A percentile compares a stretch with the other conserved stretches of the same genome.
These are phyloP conservation scores for Vitis hybrid DNA, from an alignment of 177 flowering plant species.

Conservation along the genomic window DNA sequence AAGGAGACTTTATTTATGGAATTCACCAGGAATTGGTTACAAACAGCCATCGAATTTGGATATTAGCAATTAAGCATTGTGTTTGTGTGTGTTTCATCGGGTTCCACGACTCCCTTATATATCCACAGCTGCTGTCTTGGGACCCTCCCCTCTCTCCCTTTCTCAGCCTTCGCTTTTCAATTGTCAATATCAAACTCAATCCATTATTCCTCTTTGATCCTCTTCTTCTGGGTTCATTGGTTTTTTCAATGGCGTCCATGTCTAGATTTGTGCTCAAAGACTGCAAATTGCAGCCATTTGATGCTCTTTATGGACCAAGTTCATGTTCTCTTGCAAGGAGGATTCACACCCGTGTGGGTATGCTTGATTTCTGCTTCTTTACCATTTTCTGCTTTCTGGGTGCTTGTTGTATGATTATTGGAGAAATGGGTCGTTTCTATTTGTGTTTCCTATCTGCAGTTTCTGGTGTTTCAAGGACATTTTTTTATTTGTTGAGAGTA, in stretches of 20 bases:
- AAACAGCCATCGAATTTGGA: too few relatives aligned
- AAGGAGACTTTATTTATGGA: too few relatives aligned
- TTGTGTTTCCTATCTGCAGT: not conserved
- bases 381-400: not conserved
- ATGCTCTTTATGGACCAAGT: constrained; percentile 22
- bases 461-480: not conserved
- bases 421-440: not conserved
- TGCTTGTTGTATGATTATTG: constrained; percentile 5
- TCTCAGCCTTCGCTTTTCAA: not conserved
- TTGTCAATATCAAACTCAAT: not conserved
- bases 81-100: constrained; percentile 18
- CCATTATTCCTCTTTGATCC: too few relatives aligned
- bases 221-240: too few relatives aligned
- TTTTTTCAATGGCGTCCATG: constrained; percentile 53
- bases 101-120: constrained; percentile 20
- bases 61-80: too few relatives aligned
- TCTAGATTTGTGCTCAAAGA: constrained; percentile 46
- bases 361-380: constrained; percentile 9
- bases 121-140: not conserved
- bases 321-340: constrained; percentile 20
- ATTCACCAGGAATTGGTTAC: too few relatives aligned
- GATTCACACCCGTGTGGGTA: constrained; percentile 40
- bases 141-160: not conserved
- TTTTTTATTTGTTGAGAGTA: not conserved
- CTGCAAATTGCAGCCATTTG: constrained; percentile 22